Evolutionary conservation across 768 basidiomycete species (phyloP).

Genomic region (Hysterangium stoloniferum): DNA sequence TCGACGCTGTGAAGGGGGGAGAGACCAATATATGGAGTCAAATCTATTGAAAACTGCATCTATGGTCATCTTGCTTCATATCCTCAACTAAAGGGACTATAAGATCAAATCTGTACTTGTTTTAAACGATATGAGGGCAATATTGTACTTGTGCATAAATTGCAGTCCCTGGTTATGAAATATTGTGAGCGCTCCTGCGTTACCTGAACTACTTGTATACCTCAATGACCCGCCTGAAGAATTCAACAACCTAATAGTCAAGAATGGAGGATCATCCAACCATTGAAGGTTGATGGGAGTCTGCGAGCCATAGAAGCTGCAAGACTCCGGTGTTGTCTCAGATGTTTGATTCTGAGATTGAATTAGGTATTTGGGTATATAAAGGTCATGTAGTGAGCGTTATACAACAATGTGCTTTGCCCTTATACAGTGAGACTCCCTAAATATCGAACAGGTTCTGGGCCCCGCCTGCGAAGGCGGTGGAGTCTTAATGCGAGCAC

Average conservation of each 20-base stretch:
- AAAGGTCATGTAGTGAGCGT: neutral
- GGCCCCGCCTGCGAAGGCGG: too few species aligned
- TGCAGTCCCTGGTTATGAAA: slow-evolving; percentile 22
- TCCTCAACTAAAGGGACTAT: slow-evolving; percentile 27
- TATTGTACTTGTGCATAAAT: slow-evolving; percentile 30
- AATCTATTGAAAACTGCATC: slow-evolving; percentile 29
- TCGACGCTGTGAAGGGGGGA: slow-evolving; percentile 27
- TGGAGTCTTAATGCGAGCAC: too few species aligned
- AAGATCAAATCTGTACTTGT: slow-evolving; percentile 25
- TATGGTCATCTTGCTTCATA: slow-evolving; percentile 32
- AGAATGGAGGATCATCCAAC: slow-evolving; percentile 20
- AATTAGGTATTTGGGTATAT: slow-evolving; percentile 13
- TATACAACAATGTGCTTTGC: too few species aligned
- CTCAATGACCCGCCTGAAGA: slow-evolving; percentile 26
- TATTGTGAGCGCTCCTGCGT: neutral
- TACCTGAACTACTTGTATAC: slow-evolving; percentile 11
- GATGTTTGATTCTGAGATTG: slow-evolving; percentile 16
- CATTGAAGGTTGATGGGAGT: slow-evolving; percentile 18
- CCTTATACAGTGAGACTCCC: too few species aligned
- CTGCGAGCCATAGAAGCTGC: neutral
- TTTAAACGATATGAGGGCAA: slow-evolving; percentile 22
- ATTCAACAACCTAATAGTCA: slow-evolving; percentile 23
- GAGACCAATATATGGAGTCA: slow-evolving; percentile 18
- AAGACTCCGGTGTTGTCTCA: slow-evolving; percentile 18
- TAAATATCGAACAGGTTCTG: too few species aligned